Evolutionary conservation across 2,329 filamentous ascomycete genomes (phyloP), one percentile per base, ranked within the genome.

Genomic region (Epichloe aotearoae): DNA sequence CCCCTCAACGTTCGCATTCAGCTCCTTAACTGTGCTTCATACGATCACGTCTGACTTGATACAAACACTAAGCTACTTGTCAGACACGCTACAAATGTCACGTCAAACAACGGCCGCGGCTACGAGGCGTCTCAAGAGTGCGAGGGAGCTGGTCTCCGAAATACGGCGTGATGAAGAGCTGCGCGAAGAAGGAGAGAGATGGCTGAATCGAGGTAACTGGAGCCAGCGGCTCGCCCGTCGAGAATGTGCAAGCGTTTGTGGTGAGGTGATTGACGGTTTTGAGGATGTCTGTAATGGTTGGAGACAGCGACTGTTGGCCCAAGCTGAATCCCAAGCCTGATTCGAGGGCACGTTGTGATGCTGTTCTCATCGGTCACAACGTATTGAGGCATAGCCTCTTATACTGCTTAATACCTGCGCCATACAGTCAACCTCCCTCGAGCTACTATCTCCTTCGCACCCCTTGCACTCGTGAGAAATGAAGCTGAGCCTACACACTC

Each of bases 81-180:
- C 87, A 6, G 93, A 98, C 64, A 90, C 88, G 3, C 74, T 98
- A 36, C 91, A 97, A 67, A 95, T 97, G 84, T 89, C 86, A 34
- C 83, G 88, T 12, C 91, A 97, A 67, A 86, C 87, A 1, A 93
- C 88, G 0, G 85, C 82, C 3, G 84, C 85, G 10, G 93, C 91
- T 2, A 83, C 84, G 2, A 76, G 93, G 50, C 79, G 88, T 43
- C 71, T 98, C 48, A 84, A 85, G 58, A 86, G 82, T 37, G 89
- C 88, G 6, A 86, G 84, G 59, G 90, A 95, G 63, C 80, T 95
- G 54, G 84, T 97, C 1, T 80, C 83, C 2, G 91, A 96, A 59
- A 83, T 96, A 72, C 79, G 83, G 56, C 79, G 80, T 52, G 93
- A 97, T 61, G 83, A 88, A 53, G 88, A 95, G 59, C 74, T 83